phyloP scores from a whole-genome alignment of 2,329 filamentous ascomycete species.

The Byssothecium circinans region DNA sequence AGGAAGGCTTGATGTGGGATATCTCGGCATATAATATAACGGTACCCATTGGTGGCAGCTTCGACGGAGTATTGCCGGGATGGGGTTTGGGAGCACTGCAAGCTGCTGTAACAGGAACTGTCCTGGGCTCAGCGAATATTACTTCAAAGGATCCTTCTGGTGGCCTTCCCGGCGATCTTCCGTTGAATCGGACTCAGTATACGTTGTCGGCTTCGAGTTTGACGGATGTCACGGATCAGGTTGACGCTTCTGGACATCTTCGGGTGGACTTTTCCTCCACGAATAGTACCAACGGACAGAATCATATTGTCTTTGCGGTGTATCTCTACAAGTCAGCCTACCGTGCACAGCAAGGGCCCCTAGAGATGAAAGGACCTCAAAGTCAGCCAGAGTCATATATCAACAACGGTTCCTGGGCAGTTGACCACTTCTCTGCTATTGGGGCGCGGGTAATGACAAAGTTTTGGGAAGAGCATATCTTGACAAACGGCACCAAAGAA shows the following conservation, averaged over 20 bases:
- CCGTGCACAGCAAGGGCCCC: conserved; percentile 33
- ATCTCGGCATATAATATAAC: conserved; percentile 30
- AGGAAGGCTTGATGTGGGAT: conserved; percentile 38
- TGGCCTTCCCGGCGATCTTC: conserved; percentile 13
- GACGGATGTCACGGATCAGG: conserved; percentile 29
- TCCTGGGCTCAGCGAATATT: conserved; percentile 3
- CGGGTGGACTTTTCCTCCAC: conserved; percentile 19
- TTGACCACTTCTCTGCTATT: conserved; percentile 44
- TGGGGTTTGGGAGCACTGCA: conserved; percentile 43
- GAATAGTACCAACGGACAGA: conserved; percentile 5
- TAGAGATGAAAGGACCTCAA: conserved; percentile 19
- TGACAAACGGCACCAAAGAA: conserved; percentile 33
- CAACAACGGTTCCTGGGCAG: conserved; percentile 43
- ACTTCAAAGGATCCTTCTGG: conserved; percentile 13
- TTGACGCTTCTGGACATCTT: conserved; percentile 24
- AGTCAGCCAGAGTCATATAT: conserved; percentile 23
- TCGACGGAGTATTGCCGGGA: conserved; percentile 40
- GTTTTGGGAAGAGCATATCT: conserved; percentile 47
- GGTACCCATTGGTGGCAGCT: conserved; percentile 31
- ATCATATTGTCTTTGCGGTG: conserved; percentile 31
- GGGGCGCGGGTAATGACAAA: conserved; percentile 42
- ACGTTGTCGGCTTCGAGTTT: conserved; percentile 23
- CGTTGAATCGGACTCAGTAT: conserved; percentile 22
- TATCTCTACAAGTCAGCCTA: conserved; percentile 32
- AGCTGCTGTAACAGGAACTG: conserved; percentile 21